Conservation (phyloP, 768 basidiomycete genomes). For the Boletales sp. region DNA sequence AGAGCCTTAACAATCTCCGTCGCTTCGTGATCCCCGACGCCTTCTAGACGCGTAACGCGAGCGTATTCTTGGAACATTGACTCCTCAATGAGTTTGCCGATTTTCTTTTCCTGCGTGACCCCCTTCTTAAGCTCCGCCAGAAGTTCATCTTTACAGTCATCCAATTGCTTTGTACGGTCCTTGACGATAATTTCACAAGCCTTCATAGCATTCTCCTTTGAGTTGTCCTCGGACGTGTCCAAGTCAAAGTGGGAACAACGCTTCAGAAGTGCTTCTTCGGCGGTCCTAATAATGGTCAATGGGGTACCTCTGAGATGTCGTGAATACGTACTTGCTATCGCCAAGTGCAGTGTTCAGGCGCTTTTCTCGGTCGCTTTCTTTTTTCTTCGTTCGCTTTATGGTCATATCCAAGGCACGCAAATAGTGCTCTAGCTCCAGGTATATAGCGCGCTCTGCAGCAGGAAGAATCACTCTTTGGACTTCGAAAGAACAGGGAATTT, state of each 20-base stretch:
- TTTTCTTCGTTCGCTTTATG: constrained; percentile 62
- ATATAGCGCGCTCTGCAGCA: constrained; percentile 91
- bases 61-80: constrained; percentile 80
- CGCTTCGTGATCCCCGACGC: constrained; percentile 75
- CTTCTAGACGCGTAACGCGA: constrained; percentile 59
- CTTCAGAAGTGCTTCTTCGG: constrained; percentile 90
- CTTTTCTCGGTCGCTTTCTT: constrained; percentile 78
- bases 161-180: constrained; percentile 75
- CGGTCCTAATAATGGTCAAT: constrained; percentile 49
- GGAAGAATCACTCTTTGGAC: constrained; percentile 70
- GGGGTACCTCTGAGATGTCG: background rate
- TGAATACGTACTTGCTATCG: constrained; percentile 65
- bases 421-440: constrained; percentile 92
- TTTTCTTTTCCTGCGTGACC: constrained; percentile 63
- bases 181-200: constrained; percentile 90
- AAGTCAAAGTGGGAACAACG: constrained; percentile 94
- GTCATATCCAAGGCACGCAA: constrained; percentile 87
- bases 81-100: constrained; percentile 61
- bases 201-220: constrained; percentile 73
- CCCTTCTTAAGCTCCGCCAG: constrained; percentile 61
- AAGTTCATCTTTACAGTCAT: constrained; percentile 75
- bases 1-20: too few species aligned
- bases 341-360: constrained; percentile 85
- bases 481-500: constrained; percentile 76
- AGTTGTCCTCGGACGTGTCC: constrained; percentile 51